Base-by-base conservation (phyloP, 805 yeast species). In the Cyberlindnera saturnus region DNA sequence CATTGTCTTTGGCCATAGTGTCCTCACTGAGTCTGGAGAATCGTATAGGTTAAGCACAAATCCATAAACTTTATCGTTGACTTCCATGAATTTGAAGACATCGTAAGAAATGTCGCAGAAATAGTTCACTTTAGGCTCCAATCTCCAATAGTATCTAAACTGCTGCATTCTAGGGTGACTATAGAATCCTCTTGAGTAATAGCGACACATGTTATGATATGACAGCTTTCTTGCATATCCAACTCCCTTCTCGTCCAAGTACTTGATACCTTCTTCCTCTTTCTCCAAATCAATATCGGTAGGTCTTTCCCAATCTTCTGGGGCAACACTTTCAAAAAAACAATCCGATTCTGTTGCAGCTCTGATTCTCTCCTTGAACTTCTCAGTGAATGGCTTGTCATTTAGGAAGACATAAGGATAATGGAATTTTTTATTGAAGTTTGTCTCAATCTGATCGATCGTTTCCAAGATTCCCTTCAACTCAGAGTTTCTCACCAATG, bases 131-230 rank as follows among this genome's bases (percentile, higher is more conserved):
- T 66, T 66, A 7, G 95, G 95, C 62, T 86, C 95, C 38, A 59
- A 89, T 44, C 98, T 73, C 96, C 97, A 90, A 65, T 89, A 91
- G 95, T 96, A 91, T 47, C 89, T 88, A 43, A 79, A 73, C 47
- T 79, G 73, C 41, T 63, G 63, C 35, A 91, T 82, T 48, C 86
- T 59, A 6, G 84, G 85, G 61, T 91, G 96, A 46, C 81, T 77
- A 65, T 77, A 87, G 58, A 91, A 91, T 44, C 71, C 70, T 1
- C 96, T 96, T 0, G 95, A 79, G 59, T 86, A 87, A 60, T 82
- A 90, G 14, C 96, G 73, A 61, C 95, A 86, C 95, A 86, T 86
- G 55, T 84, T 82, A 55, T 85, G 95, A 54, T 86, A 86, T 0
- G 89, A 81, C 17, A 58, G 61, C 61, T 65, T 68, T 17, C 67